A percentile compares a stretch with the other conserved stretches of the same genome.
phyloP scores from a whole-genome alignment of 495 filamentous ascomycete species.

The Penicillium cinerascens region DNA sequence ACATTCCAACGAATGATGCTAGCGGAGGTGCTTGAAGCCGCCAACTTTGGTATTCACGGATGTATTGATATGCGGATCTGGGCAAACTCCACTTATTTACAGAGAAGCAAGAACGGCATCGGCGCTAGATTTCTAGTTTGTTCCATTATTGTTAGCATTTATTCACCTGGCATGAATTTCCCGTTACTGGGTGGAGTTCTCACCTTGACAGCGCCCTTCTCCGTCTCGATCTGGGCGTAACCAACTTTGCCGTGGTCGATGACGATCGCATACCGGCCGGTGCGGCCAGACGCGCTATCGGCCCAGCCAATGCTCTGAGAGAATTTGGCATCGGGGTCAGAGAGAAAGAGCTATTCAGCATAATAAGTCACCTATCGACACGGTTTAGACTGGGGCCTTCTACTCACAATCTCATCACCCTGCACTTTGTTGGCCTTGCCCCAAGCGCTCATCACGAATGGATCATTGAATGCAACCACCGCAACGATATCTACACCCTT shows the following conservation, averaged over 20 bases:
- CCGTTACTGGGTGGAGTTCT: neutral
- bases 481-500: constrained; percentile 84
- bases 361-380: constrained; percentile 18
- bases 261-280: constrained; percentile 79
- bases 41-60: no score
- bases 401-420: constrained; percentile 67
- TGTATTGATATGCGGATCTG: no score
- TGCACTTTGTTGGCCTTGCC: constrained; percentile 84
- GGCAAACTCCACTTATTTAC: constrained; percentile 10
- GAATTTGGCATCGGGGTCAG: constrained; percentile 72
- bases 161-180: neutral
- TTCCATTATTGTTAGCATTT: neutral
- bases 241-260: constrained; percentile 84
- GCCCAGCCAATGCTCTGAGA: constrained; percentile 79
- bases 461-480: constrained; percentile 82
- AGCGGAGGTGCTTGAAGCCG: no score
- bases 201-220: constrained; percentile 52
- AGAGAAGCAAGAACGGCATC: constrained; percentile 58
- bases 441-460: constrained; percentile 92
- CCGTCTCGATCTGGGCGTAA: constrained; percentile 78
- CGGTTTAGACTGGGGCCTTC: neutral
- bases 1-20: neutral
- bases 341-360: constrained; percentile 65
- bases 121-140: constrained; percentile 60
- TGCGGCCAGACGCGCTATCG: constrained; percentile 56